phyloP scores from a whole-genome alignment of 371 early-diverging fungal species.

The Batkoa obscura region DNA sequence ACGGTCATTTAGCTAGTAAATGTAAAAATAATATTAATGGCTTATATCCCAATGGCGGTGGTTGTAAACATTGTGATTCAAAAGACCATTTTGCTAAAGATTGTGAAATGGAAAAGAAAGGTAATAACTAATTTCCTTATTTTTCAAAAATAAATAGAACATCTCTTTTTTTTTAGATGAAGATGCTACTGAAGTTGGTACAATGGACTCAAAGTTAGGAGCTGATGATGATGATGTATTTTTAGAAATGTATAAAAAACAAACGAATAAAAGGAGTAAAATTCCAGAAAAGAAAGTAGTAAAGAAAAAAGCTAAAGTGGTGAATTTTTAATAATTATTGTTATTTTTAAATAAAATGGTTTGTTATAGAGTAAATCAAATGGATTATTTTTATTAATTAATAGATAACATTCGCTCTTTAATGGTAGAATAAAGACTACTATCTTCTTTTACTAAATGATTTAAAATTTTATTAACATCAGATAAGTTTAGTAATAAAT shows the following conservation, averaged over 20 bases:
- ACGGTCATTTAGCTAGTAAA: constrained; percentile 62
- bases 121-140: not conserved
- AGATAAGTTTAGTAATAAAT: too few species aligned
- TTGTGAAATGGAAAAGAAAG: constrained; percentile 22
- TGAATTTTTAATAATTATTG: not conserved
- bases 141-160: not conserved
- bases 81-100: constrained; percentile 70
- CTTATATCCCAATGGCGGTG: constrained; percentile 79
- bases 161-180: not conserved
- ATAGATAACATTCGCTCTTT: too few species aligned
- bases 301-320: not conserved
- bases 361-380: not conserved
- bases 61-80: constrained; percentile 69
- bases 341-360: not conserved
- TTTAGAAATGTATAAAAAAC: constrained; percentile 5
- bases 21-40: constrained; percentile 77
- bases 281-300: not conserved
- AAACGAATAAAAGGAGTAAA: not conserved
- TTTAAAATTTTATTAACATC: too few species aligned
- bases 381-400: not conserved
- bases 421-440: too few species aligned
- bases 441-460: too few species aligned
- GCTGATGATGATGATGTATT: constrained; percentile 10
- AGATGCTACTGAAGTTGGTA: not conserved
- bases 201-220: constrained; percentile 5